Evolutionary conservation across 768 basidiomycete species (phyloP).

Genomic region (Leccinum aurantiacum): DNA sequence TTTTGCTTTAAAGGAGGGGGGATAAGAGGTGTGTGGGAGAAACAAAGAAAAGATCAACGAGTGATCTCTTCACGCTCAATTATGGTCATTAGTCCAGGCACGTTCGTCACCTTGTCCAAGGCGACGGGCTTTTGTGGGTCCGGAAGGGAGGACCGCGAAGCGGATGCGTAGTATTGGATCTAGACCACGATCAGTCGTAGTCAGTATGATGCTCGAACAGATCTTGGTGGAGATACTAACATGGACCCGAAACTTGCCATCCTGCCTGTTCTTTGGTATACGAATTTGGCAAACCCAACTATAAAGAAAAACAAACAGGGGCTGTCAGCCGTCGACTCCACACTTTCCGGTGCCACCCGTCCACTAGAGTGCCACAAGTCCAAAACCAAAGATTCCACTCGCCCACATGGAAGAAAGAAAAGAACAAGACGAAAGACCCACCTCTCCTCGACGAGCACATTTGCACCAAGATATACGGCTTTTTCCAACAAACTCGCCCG

Average conservation of each 20-base stretch:
- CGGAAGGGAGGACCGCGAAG: constrained; percentile 47
- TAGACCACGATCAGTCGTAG: constrained; percentile 24
- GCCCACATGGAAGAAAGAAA: background rate
- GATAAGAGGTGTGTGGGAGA: background rate
- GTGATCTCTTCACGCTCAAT: constrained; percentile 40
- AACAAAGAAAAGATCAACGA: constrained; percentile 11
- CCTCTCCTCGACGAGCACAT: constrained; percentile 69
- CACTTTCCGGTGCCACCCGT: background rate
- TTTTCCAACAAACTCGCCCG: constrained; percentile 50
- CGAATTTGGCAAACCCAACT: constrained; percentile 69
- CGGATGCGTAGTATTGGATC: constrained; percentile 64
- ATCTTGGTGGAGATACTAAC: constrained; percentile 36
- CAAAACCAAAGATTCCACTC: background rate
- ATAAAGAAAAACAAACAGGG: background rate
- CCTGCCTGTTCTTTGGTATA: constrained; percentile 47
- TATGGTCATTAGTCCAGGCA: constrained; percentile 79
- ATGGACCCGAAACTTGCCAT: constrained; percentile 58
- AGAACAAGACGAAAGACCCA: constrained; percentile 37
- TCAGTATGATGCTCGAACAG: constrained; percentile 4
- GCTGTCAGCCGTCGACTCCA: constrained; percentile 4
- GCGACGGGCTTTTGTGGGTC: constrained; percentile 67
- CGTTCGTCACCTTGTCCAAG: constrained; percentile 55
- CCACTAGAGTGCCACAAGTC: background rate
- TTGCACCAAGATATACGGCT: constrained; percentile 50
- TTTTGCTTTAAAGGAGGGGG: background rate